Evolutionary conservation across 2,329 filamentous ascomycete species (phyloP).

Genomic region (Karstenula rhodostoma): DNA sequence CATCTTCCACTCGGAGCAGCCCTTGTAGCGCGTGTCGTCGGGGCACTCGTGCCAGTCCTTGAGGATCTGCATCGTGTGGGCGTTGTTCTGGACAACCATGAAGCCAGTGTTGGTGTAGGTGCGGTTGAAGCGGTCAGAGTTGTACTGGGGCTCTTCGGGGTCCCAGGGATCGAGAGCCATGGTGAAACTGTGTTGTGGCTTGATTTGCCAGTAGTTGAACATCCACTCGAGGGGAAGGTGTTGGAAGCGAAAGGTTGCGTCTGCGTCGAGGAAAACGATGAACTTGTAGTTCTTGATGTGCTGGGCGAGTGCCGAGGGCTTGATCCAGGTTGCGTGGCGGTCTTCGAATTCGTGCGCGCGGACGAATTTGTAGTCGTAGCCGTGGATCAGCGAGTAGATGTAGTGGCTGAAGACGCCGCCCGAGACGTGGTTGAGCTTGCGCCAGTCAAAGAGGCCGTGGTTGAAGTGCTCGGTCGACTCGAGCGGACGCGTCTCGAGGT

Average conservation of each 20-base stretch:
- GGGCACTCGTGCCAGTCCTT: conserved; percentile 58
- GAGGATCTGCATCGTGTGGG: conserved; percentile 58
- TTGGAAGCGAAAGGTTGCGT: conserved; percentile 56
- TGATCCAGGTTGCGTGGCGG: conserved; percentile 59
- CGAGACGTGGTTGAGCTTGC: conserved; percentile 47
- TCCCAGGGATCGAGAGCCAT: conserved; percentile 57
- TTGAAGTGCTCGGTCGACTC: conserved; percentile 41
- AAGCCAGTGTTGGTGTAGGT: conserved; percentile 62
- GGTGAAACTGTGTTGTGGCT: conserved; percentile 53
- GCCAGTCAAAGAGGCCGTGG: conserved; percentile 47
- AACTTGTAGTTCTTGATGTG: conserved; percentile 52
- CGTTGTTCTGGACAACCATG: conserved; percentile 62
- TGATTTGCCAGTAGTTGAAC: conserved; percentile 59
- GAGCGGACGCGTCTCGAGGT: conserved; percentile 47
- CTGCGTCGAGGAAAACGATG: conserved; percentile 59
- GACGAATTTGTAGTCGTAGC: conserved; percentile 60
- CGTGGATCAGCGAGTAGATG: conserved; percentile 54
- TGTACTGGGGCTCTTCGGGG: conserved; percentile 41
- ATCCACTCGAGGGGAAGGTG: conserved; percentile 61
- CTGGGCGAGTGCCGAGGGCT: conserved; percentile 50
- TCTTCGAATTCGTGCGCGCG: conserved; percentile 51
- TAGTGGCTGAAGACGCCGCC: conserved; percentile 51
- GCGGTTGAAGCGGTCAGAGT: conserved; percentile 54
- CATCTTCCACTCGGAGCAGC: conserved; percentile 50
- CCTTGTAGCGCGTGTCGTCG: conserved; percentile 44